Base-by-base conservation (phyloP, 805 yeast genomes). In the Hanseniaspora jakobsenii region DNA sequence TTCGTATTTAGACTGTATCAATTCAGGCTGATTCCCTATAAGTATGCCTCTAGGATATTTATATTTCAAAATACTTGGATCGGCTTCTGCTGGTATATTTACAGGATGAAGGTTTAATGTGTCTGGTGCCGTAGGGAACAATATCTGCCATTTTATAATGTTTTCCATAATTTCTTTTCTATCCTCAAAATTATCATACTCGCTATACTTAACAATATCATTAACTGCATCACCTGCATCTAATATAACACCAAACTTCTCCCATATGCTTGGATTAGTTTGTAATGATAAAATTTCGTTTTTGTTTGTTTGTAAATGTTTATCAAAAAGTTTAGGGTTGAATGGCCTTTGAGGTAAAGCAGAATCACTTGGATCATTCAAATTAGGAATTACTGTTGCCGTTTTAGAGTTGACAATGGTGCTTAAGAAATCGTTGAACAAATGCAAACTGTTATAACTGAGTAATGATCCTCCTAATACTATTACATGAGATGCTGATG, bases 101-200 rank as follows among this genome's bases (percentile, higher is more conserved):
- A 70, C 87, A 1, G 98, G 96, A 53, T 84, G 86, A 51, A 94
- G 78, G 70, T 87, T 81, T 34, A 91, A 63, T 0, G 98, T 91
- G 55, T 91, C 97, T 0, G 98, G 98, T 1, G 95, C 94, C 0
- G 96, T 86, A 2, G 98, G 98, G 1, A 83, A 77, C 19, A 83
- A 66, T 55, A 84, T 84, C 54, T 86, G 89, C 94, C 95, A 87
- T 36, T 66, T 63, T 29, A 91, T 56, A 0, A 83, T 80, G 13
- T 75, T 67, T 52, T 78, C 81, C 65, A 89, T 68, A 53, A 79
- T 62, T 17, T 71, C 69, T 14, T 73, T 52, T 46, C 81, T 61
- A 2, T 67, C 21, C 52, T 58, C 51, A 47, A 55, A 49, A 52
- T 60, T 39, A 12, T 52, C 49, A 34, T 53, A 35, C 4, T 42